phyloP scores from a whole-genome alignment of 202 grass and related monocot species.

The Panicum hallii region DNA sequence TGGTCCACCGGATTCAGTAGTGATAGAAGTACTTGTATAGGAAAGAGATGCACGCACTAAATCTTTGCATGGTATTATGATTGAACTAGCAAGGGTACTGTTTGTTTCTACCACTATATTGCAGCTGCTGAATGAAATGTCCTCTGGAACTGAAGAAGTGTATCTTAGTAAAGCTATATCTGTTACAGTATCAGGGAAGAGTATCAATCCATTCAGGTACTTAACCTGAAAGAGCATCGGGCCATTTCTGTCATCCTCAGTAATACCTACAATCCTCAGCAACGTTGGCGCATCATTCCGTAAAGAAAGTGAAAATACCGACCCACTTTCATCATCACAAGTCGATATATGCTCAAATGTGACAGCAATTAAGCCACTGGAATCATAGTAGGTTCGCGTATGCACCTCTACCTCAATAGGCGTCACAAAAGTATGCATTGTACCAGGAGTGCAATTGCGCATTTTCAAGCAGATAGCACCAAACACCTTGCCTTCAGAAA shows the following conservation, averaged over 20 bases:
- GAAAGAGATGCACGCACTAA: conserved; percentile 48
- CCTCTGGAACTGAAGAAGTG: conserved; percentile 49
- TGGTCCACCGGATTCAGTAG: conserved; percentile 44
- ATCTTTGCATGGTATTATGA: conserved; percentile 82
- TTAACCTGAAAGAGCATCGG: conserved; percentile 68
- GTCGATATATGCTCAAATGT: conserved; percentile 61
- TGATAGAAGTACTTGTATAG: conserved; percentile 31
- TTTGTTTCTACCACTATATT: conserved; percentile 85
- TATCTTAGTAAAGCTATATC: conserved; percentile 73
- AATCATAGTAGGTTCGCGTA: conserved; percentile 54
- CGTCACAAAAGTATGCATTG: conserved; percentile 60
- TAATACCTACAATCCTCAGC: conserved; percentile 65
- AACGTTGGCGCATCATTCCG: conserved; percentile 64
- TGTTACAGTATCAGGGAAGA: conserved; percentile 71
- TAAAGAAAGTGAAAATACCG: conserved; percentile 76
- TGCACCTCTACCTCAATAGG: conserved; percentile 87
- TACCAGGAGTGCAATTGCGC: conserved; percentile 54
- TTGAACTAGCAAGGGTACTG: conserved; percentile 67
- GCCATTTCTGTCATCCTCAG: conserved; percentile 61
- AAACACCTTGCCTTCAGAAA: conserved; percentile 70
- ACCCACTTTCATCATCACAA: conserved; percentile 57
- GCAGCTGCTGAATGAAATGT: conserved; percentile 59
- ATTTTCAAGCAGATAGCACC: conserved; percentile 91
- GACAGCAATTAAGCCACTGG: conserved; percentile 60
- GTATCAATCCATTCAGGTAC: conserved; percentile 71